These are phyloP conservation scores for Musa acuminata DNA, from an alignment of 176 grass and related monocot species.

Conservation along the genomic window DNA sequence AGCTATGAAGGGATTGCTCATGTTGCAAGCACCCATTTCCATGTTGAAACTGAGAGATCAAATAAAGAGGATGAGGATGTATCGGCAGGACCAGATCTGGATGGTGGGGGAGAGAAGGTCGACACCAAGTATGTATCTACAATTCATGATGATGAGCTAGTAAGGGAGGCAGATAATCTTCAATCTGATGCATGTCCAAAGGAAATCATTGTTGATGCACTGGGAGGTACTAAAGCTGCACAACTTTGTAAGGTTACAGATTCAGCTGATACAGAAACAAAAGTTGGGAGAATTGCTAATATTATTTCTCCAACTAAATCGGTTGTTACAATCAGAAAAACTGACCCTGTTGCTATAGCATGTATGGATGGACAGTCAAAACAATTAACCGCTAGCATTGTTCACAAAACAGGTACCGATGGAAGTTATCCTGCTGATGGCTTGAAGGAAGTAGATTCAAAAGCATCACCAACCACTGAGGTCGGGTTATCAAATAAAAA, in stretches of 20 bases:
- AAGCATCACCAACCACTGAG: background rate
- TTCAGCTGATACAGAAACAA: slow-evolving; percentile 17
- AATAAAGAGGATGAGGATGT: slow-evolving; percentile 17
- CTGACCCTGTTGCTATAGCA: background rate
- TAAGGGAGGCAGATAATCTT: slow-evolving; percentile 12
- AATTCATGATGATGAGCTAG: slow-evolving; percentile 15
- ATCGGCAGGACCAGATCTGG: slow-evolving; percentile 2
- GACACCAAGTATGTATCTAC: slow-evolving; percentile 21
- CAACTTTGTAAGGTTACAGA: slow-evolving; percentile 17
- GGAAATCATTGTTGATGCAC: slow-evolving; percentile 11
- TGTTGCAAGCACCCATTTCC: slow-evolving; percentile 2
- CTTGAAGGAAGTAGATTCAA: slow-evolving; percentile 25
- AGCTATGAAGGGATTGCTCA: slow-evolving; percentile 21
- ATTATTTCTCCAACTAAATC: slow-evolving; percentile 19
- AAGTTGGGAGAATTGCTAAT: slow-evolving; percentile 10
- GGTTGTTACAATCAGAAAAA: background rate
- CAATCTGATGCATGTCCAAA: background rate
- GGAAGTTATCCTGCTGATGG: slow-evolving; percentile 2
- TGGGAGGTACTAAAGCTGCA: slow-evolving; percentile 31
- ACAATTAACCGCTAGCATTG: slow-evolving; percentile 6
- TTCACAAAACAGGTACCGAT: background rate
- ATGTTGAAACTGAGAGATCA: slow-evolving; percentile 16
- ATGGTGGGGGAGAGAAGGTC: slow-evolving; percentile 22
- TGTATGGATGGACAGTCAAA: slow-evolving; percentile 18
- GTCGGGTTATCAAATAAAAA: slow-evolving; percentile 20